Percentiles rank a stretch among this genome's conserved stretches.
Evolutionary conservation across 495 filamentous ascomycete species (phyloP).

Genomic region (Podospora pseudopauciseta): DNA sequence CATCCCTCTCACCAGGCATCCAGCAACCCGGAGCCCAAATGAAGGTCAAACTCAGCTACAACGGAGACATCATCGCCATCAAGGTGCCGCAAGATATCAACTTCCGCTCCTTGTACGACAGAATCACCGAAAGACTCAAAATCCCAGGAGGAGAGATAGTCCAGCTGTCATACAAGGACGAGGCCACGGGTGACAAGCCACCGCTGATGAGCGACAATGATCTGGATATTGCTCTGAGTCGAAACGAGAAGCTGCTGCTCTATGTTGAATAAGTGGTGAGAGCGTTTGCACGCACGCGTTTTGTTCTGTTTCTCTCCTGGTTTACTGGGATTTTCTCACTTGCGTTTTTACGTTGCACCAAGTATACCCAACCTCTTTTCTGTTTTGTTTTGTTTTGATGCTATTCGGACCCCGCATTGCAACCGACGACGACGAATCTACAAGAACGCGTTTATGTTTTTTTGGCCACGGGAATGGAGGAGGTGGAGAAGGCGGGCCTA

Average conservation of each 20-base stretch:
- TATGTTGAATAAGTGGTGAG: constrained; percentile 56
- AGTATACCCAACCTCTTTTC: constrained; percentile 15
- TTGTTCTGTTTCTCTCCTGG: constrained; percentile 1
- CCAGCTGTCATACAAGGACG: constrained; percentile 81
- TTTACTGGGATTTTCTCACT: not conserved
- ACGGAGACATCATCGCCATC: constrained; percentile 86
- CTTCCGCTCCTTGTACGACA: constrained; percentile 76
- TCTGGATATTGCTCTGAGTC: constrained; percentile 69
- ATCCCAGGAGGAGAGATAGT: constrained; percentile 62
- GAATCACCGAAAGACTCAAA: constrained; percentile 71
- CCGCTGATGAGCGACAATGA: constrained; percentile 75
- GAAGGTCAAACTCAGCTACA: constrained; percentile 93
- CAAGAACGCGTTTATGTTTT: not conserved
- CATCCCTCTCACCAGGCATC: constrained; percentile 50
- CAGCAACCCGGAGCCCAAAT: constrained; percentile 48
- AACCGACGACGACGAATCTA: not conserved
- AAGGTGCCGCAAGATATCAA: constrained; percentile 76
- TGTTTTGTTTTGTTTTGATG: not conserved
- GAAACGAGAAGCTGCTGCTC: constrained; percentile 83
- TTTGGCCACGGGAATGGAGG: not conserved
- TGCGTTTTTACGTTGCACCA: not conserved
- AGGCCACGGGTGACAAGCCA: constrained; percentile 68
- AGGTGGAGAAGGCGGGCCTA: not conserved
- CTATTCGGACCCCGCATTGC: not conserved
- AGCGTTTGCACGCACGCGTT: not conserved